These are phyloP conservation scores for Entophlyctis luteolus DNA, from an alignment of 192 early-diverging fungal species.

Conservation along the genomic window DNA sequence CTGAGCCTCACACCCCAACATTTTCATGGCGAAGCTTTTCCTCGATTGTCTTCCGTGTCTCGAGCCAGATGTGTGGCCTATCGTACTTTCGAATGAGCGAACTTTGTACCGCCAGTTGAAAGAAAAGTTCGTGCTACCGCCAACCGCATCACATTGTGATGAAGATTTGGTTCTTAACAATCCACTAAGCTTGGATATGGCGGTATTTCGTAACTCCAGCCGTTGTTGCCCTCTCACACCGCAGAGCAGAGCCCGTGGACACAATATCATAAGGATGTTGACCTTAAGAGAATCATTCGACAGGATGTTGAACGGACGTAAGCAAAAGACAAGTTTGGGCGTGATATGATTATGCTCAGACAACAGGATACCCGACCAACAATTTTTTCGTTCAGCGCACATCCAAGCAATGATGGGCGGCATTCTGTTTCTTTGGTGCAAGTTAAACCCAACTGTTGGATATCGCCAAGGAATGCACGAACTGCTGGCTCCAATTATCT, in stretches of 20 bases:
- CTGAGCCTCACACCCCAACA: neutral
- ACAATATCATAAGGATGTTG: slow-evolving; percentile 83
- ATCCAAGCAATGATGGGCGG: slow-evolving; percentile 70
- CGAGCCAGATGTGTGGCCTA: slow-evolving; percentile 45
- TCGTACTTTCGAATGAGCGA: slow-evolving; percentile 60
- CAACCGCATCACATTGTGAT: slow-evolving; percentile 44
- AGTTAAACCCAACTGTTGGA: slow-evolving; percentile 78
- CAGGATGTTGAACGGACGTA: slow-evolving; percentile 92
- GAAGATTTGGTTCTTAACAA: slow-evolving; percentile 73
- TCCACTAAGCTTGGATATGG: slow-evolving; percentile 79
- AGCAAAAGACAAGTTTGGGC: neutral
- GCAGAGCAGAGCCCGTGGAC: slow-evolving; percentile 80
- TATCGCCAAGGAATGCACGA: slow-evolving; percentile 99
- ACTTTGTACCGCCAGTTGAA: slow-evolving; percentile 65
- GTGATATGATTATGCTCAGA: neutral
- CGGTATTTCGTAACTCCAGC: slow-evolving; percentile 36
- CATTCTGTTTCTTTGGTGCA: slow-evolving; percentile 89
- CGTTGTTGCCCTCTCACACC: neutral
- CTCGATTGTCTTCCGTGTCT: slow-evolving; percentile 43
- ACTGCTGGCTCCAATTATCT: slow-evolving; percentile 76
- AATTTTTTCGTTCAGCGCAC: slow-evolving; percentile 63
- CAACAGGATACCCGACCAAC: slow-evolving; percentile 80
- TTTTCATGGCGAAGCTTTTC: slow-evolving; percentile 21
- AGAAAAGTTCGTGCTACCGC: slow-evolving; percentile 63
- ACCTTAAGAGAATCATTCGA: slow-evolving; percentile 76